Evolutionary conservation across 768 basidiomycete genomes (phyloP).

Genomic region (Grammothele lineata): DNA sequence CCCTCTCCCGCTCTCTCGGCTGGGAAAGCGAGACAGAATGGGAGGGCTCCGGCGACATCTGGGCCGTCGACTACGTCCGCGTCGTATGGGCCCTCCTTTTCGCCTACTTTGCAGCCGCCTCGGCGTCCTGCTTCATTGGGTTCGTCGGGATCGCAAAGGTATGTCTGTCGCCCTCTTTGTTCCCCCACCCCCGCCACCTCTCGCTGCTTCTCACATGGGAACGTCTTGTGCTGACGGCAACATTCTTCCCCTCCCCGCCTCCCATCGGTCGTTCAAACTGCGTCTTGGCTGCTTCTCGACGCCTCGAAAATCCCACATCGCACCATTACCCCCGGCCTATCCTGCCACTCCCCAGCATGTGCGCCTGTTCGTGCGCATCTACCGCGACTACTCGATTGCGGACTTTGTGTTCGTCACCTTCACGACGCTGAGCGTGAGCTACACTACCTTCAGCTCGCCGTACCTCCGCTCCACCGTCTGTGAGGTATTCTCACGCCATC

Average conservation of each 20-base stretch:
- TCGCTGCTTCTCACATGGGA: background rate
- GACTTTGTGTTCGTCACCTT: conserved; percentile 70
- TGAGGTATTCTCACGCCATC: conserved; percentile 71
- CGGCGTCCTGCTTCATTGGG: conserved; percentile 60
- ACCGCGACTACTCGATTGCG: conserved; percentile 77
- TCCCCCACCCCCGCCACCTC: background rate
- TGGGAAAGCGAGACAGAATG: conserved; percentile 49
- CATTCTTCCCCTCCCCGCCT: background rate
- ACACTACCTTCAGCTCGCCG: conserved; percentile 50
- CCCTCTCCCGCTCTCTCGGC: conserved; percentile 39
- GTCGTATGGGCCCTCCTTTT: conserved; percentile 60
- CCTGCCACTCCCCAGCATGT: conserved; percentile 53
- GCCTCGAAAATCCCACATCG: no score
- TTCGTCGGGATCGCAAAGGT: conserved; percentile 70
- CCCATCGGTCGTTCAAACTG: no score
- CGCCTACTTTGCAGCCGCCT: conserved; percentile 62
- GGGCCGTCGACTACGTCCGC: conserved; percentile 38
- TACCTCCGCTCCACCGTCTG: conserved; percentile 58
- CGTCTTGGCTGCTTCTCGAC: no score
- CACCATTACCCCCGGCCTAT: no score
- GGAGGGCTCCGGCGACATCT: conserved; percentile 38
- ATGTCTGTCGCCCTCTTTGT: conserved; percentile 14
- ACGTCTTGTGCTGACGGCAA: background rate
- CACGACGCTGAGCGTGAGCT: conserved; percentile 51
- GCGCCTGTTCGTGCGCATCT: conserved; percentile 66